Evolutionary conservation across 2,329 filamentous ascomycete species (phyloP).

Genomic region (Hawksworthiomyces lignivorus): DNA sequence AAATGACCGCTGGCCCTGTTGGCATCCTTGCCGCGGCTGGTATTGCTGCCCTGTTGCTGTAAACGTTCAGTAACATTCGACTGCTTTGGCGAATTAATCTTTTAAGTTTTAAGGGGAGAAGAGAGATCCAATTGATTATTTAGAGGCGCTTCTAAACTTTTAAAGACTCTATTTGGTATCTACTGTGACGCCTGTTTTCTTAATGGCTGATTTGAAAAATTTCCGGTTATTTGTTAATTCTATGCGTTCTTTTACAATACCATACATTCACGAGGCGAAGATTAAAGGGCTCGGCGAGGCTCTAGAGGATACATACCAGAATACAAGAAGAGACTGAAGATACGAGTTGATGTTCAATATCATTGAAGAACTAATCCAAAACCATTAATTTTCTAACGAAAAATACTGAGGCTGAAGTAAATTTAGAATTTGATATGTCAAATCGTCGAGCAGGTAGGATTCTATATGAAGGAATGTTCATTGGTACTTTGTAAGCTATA

Average conservation of each 20-base stretch:
- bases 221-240: background rate
- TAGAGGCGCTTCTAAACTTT: background rate
- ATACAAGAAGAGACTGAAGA: too few relatives aligned
- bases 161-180: background rate
- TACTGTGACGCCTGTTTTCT: background rate
- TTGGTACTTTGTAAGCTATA: too few relatives aligned
- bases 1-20: constrained; percentile 36
- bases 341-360: too few relatives aligned
- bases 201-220: background rate
- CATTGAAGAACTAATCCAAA: too few relatives aligned
- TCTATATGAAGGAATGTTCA: too few relatives aligned
- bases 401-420: too few relatives aligned
- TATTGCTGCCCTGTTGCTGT: constrained; percentile 41
- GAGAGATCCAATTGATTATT: background rate
- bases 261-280: constrained; percentile 2
- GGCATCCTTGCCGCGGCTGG: constrained; percentile 43
- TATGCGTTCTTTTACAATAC: constrained; percentile 7
- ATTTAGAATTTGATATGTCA: too few relatives aligned
- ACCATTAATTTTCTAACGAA: too few relatives aligned
- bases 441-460: too few relatives aligned
- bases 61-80: too few relatives aligned
- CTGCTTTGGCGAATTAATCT: too few relatives aligned
- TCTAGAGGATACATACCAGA: too few relatives aligned
- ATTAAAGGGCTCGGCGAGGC: constrained; percentile 4
- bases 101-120: background rate